phyloP scores from a whole-genome alignment of 441 rosid genomes.

The Syzygium syzygioides region DNA sequence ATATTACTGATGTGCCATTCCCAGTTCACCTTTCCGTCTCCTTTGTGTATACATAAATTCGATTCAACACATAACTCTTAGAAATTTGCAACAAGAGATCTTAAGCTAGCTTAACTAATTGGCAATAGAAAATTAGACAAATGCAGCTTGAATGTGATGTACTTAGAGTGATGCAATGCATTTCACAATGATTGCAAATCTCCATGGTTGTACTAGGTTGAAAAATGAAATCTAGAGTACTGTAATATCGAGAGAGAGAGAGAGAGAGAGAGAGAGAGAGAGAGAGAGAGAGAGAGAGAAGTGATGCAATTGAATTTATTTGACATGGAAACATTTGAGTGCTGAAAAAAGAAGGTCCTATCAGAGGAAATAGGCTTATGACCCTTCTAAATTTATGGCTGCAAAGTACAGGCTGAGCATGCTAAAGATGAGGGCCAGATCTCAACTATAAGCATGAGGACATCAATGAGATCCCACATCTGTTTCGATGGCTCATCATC shows the following conservation, averaged over 20 bases:
- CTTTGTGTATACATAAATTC: neutral
- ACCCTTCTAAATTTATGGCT: neutral
- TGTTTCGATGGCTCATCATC: neutral
- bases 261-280: neutral
- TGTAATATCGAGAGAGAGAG: neutral
- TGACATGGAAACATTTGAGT: neutral
- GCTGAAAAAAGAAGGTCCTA: neutral
- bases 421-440: neutral
- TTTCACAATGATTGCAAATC: neutral
- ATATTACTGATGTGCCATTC: neutral
- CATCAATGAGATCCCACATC: neutral
- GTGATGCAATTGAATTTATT: neutral
- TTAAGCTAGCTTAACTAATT: neutral
- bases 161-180: neutral
- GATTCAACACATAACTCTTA: neutral
- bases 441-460: neutral
- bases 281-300: neutral
- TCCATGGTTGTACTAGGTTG: neutral
- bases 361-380: neutral
- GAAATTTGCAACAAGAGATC: neutral
- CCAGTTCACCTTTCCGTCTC: neutral
- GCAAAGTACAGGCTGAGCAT: neutral
- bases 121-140: neutral
- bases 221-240: neutral
- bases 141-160: neutral